Conservation (phyloP, 495 filamentous ascomycete species). For the Parachaetomium inaequale region DNA sequence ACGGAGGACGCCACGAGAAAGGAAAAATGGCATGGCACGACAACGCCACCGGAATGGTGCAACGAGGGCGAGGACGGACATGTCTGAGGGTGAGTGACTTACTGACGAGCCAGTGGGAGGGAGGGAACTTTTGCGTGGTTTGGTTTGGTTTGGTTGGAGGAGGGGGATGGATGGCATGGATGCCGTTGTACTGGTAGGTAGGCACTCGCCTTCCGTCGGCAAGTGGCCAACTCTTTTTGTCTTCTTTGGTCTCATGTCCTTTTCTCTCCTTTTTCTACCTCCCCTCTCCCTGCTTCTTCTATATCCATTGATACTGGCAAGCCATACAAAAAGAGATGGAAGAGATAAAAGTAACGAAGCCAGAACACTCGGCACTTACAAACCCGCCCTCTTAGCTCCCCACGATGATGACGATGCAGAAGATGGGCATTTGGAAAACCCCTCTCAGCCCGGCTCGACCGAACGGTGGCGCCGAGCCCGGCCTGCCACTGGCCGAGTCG, state of each 20-base stretch:
- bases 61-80: too few relatives aligned
- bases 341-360: too few relatives aligned
- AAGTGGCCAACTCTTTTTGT: background rate
- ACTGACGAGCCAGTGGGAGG: background rate
- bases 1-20: background rate
- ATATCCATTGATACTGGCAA: too few relatives aligned
- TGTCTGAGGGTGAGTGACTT: too few relatives aligned
- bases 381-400: background rate
- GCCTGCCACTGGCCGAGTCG: background rate
- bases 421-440: too few relatives aligned
- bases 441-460: background rate
- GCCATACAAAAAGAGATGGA: too few relatives aligned
- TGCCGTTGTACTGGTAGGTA: too few relatives aligned
- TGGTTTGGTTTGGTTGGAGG: background rate
- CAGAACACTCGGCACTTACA: too few relatives aligned
- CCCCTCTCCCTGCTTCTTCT: too few relatives aligned
- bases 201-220: background rate
- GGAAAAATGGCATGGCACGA: background rate
- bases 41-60: too few relatives aligned
- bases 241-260: background rate
- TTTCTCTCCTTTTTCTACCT: too few relatives aligned
- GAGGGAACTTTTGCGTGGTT: background rate
- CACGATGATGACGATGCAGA: background rate
- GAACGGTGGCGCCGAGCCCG: constrained; percentile 9
- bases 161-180: background rate